Percentiles rank a stretch among this genome's conserved stretches.
phyloP scores from a whole-genome alignment of 176 grass and related monocot genomes.

The bread wheat (Triticum aestivum) region DNA sequence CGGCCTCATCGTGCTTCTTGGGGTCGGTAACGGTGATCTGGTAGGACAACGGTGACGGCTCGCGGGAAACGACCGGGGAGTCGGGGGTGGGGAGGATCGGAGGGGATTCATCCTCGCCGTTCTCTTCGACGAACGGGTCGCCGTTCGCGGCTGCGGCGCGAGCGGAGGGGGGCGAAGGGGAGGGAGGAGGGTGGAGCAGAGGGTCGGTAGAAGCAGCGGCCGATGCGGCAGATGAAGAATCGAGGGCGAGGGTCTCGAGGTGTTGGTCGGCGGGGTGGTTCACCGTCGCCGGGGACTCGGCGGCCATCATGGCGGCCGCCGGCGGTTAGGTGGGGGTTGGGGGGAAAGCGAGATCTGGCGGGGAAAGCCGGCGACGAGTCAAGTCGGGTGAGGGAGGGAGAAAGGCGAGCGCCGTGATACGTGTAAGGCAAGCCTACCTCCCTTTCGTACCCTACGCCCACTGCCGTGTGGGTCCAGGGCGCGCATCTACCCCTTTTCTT shows the following conservation, averaged over 20 bases:
- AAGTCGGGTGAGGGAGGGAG: conserved; percentile 28
- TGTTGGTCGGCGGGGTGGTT: conserved; percentile 31
- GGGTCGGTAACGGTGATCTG: conserved; percentile 80
- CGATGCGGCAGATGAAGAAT: conserved; percentile 33
- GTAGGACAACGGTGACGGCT: conserved; percentile 36
- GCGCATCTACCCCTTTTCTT: neutral
- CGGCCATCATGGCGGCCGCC: conserved; percentile 44
- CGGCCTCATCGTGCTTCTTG: conserved; percentile 66
- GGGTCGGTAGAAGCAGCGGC: conserved; percentile 56
- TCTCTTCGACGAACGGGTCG: conserved; percentile 26
- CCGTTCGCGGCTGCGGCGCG: conserved; percentile 20
- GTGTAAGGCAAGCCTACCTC: neutral
- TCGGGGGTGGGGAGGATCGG: conserved; percentile 2
- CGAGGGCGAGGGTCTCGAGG: conserved; percentile 51
- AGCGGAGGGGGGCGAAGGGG: conserved; percentile 31
- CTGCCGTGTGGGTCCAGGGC: conserved; percentile 22
- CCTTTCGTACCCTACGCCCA: conserved; percentile 15
- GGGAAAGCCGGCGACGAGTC: conserved; percentile 30
- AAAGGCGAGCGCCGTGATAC: conserved; percentile 27
- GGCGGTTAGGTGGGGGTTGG: conserved; percentile 26
- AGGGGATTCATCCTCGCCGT: neutral
- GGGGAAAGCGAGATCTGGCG: conserved; percentile 35
- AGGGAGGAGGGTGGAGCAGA: conserved; percentile 51
- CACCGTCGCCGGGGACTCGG: conserved; percentile 28
- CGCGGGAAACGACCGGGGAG: conserved; percentile 27